Percentiles rank a stretch among this genome's conserved stretches.
These are phyloP conservation scores for Vanrija sp. DNA, from an alignment of 1,284 basidiomycete genomes.

Conservation along the genomic window DNA sequence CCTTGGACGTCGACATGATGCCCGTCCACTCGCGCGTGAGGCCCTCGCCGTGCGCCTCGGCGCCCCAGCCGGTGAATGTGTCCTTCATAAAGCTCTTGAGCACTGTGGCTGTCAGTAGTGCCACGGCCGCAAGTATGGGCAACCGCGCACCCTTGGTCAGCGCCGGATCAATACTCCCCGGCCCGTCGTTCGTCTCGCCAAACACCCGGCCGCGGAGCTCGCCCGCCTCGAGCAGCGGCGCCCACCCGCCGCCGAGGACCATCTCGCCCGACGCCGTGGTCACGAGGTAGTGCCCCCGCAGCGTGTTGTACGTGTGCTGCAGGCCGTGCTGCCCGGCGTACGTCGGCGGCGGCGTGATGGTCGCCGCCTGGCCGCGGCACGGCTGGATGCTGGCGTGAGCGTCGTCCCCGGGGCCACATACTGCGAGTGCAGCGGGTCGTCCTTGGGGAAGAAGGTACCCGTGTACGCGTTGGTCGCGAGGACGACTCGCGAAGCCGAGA, in stretches of 20 bases:
- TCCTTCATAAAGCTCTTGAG: conserved; percentile 14
- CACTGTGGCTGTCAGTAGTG: conserved; percentile 7
- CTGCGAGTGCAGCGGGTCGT: conserved; percentile 3
- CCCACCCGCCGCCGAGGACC: conserved; percentile 20
- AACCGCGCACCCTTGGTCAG: conserved; percentile 15
- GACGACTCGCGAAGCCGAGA: conserved; percentile 20
- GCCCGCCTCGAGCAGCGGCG: conserved; percentile 9
- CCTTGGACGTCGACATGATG: conserved; percentile 20
- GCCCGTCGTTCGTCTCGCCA: conserved; percentile 19
- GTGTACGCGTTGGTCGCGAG: conserved; percentile 35
- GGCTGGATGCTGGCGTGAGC: conserved; percentile 19
- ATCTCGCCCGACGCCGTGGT: conserved; percentile 12
- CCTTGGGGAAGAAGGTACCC: conserved; percentile 20
- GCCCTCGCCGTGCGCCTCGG: conserved; percentile 25
- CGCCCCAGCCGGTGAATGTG: conserved; percentile 22
- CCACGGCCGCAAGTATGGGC: background rate
- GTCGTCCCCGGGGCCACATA: background rate
- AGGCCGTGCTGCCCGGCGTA: conserved; percentile 18
- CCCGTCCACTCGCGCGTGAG: conserved; percentile 25
- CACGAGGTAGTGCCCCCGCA: conserved; percentile 23
- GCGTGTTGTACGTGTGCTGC: conserved; percentile 23
- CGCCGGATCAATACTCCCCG: conserved; percentile 7
- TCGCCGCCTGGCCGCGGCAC: conserved; percentile 17
- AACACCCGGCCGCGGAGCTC: conserved; percentile 3
- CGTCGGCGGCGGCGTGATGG: conserved; percentile 28